These are phyloP conservation scores for Caryopteris hybrid DNA, from an alignment of 305 asterid species.

Conservation along the genomic window DNA sequence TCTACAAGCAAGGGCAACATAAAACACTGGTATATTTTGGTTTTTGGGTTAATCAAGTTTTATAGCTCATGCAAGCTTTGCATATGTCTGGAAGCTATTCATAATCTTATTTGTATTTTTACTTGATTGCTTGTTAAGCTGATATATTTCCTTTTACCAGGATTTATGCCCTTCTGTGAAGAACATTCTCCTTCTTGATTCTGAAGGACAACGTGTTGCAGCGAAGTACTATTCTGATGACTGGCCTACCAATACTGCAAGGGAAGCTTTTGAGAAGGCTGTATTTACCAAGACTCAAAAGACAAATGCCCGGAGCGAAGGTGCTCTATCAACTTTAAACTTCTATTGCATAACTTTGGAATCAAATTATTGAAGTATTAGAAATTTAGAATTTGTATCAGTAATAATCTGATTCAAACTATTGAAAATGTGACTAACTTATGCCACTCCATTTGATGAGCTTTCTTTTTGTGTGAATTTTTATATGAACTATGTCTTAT, in stretches of 20 bases:
- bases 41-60: background rate
- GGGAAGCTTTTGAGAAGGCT: slow-evolving; percentile 69
- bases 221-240: slow-evolving; percentile 73
- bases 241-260: slow-evolving; percentile 68
- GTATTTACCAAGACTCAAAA: slow-evolving; percentile 72
- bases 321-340: too few species aligned
- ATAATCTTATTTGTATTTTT: background rate
- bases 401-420: background rate
- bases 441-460: background rate
- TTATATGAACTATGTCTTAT: background rate
- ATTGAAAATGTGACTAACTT: background rate
- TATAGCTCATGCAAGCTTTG: background rate
- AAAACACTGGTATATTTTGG: background rate
- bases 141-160: slow-evolving; percentile 29
- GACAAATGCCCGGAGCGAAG: slow-evolving; percentile 78
- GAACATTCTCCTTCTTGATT: slow-evolving; percentile 72
- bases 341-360: too few species aligned
- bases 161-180: slow-evolving; percentile 63
- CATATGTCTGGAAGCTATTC: background rate
- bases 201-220: slow-evolving; percentile 78
- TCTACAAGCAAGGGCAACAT: background rate
- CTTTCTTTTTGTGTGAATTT: background rate
- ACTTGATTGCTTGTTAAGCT: background rate
- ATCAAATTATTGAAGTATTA: background rate
- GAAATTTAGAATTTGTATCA: background rate